A percentile compares a stretch with the other conserved stretches of the same genome.
phyloP scores from a whole-genome alignment of 2,329 filamentous ascomycete genomes.

The Monosporascus cannonballus region DNA sequence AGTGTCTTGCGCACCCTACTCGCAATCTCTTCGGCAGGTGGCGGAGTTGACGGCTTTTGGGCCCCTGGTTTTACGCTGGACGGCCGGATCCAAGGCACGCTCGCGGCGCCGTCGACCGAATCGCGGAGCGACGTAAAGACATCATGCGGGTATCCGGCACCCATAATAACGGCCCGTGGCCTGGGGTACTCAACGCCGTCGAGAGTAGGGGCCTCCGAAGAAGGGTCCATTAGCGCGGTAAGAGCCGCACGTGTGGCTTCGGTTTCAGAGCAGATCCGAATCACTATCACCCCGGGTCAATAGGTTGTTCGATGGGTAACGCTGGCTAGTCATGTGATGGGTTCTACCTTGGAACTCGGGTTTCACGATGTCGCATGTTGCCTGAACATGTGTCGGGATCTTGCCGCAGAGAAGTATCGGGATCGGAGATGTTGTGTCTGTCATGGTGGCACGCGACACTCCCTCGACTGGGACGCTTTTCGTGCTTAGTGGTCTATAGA shows the following conservation, averaged over 20 bases:
- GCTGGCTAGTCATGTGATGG: not conserved
- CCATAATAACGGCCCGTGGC: slow-evolving; percentile 5
- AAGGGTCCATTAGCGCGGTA: not conserved
- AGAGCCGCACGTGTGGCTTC: not conserved
- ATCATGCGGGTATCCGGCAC: slow-evolving; percentile 4
- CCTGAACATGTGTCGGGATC: slow-evolving; percentile 3
- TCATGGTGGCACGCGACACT: not conserved
- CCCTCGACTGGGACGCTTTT: not conserved
- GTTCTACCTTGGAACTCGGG: slow-evolving; percentile 3
- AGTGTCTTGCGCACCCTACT: not conserved
- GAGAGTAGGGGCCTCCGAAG: not conserved
- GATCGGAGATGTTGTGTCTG: not conserved
- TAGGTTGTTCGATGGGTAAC: too few species aligned
- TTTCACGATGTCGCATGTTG: slow-evolving; percentile 3
- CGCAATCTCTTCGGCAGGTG: slow-evolving; percentile 3
- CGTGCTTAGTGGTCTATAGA: not conserved
- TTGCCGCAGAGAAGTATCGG: slow-evolving; percentile 6
- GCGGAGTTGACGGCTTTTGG: not conserved
- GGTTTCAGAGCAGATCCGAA: slow-evolving; percentile 1
- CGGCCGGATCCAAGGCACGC: slow-evolving; percentile 6
- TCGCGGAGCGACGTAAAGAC: slow-evolving; percentile 4
- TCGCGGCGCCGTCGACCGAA: slow-evolving; percentile 2
- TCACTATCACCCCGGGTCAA: not conserved
- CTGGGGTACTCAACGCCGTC: slow-evolving; percentile 1
- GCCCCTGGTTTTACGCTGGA: slow-evolving; percentile 1